Evolutionary conservation across 371 early-diverging fungal species (phyloP), one percentile per base, ranked within the genome.

Genomic region (Parasitella parasitica): DNA sequence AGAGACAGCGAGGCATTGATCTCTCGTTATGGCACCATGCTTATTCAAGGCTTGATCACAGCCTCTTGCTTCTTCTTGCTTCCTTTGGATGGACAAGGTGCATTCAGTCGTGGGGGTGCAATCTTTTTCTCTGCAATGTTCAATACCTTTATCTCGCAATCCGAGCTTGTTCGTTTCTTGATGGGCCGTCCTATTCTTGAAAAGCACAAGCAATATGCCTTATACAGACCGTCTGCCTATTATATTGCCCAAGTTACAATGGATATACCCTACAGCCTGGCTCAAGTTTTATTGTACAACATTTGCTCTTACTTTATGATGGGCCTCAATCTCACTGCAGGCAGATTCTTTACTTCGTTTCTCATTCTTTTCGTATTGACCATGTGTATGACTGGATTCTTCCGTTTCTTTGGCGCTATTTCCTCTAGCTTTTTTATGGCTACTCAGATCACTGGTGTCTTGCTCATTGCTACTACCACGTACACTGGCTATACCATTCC

Each of bases 401-500:
- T 60, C 26, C 55, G 64, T 22, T 59, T 64, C 36, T 68, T 62
- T 68, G 88, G 81, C 56, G 75, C 80, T 32, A 56, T 78, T 32
- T 76, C 81, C 28, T 68, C 84, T 0, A 82, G 80, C 34, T 79
- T 84, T 57, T 83, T 85, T 51, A 63, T 78, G 6, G 89, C 86
- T 6, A 76, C 83, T 34, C 78, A 82, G 15, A 56, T 82, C 6
- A 76, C 87, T 6, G 87, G 86, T 53, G 54, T 88, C 30, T 49
- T 82, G 34, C 70, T 91, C 6, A 63, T 89, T 58, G 73, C 85
- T 24, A 67, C 78, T 58, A 81, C 86, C 46, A 59, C 86, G 8
- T 86, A 89, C 55, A 79, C 80, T 35, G 90, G 90, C 13, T 90
- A 87, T 50, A 75, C 86, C 61, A 85, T 89, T 56, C 88, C 89